Evolutionary conservation across 805 yeast genomes (phyloP).

Genomic region (Candida methanosorbosa): DNA sequence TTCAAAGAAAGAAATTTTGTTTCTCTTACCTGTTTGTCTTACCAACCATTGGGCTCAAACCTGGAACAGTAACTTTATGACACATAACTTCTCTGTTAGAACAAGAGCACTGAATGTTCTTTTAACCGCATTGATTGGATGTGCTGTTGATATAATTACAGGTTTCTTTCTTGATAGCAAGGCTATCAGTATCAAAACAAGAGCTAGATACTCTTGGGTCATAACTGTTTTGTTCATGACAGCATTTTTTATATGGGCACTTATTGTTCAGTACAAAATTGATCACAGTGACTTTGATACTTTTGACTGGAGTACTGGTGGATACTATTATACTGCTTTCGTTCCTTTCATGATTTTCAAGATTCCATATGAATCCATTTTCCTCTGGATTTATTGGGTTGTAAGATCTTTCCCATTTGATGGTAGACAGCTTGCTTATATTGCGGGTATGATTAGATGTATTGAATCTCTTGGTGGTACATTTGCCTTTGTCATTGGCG

Average conservation of each 20-base stretch:
- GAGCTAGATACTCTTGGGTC: conserved; percentile 11
- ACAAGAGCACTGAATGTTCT: conserved; percentile 18
- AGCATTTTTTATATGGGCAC: conserved; percentile 13
- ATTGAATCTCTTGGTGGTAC: conserved; percentile 16
- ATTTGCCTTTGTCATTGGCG: conserved; percentile 13
- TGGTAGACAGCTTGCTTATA: conserved; percentile 12
- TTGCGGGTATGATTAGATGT: conserved; percentile 14
- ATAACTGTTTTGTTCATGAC: conserved; percentile 3
- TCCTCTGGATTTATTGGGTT: conserved; percentile 20
- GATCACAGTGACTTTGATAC: neutral
- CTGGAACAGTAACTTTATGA: conserved; percentile 14
- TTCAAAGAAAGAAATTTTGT: conserved; percentile 10
- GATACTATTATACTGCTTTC: conserved; percentile 9
- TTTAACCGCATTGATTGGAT: conserved; percentile 13
- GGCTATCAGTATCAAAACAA: conserved; percentile 6
- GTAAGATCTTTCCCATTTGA: conserved; percentile 13
- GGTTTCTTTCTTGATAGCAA: conserved; percentile 12
- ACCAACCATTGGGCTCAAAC: conserved; percentile 15
- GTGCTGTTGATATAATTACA: conserved; percentile 10
- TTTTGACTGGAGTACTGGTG: conserved; percentile 14
- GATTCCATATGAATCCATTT: conserved; percentile 12
- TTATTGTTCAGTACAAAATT: conserved; percentile 4
- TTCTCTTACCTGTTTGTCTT: conserved; percentile 13
- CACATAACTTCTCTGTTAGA: conserved; percentile 17
- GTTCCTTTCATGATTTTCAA: conserved; percentile 17